phyloP scores from a whole-genome alignment of 75 land plant genomes.

The Selaginella moellendorffii region DNA sequence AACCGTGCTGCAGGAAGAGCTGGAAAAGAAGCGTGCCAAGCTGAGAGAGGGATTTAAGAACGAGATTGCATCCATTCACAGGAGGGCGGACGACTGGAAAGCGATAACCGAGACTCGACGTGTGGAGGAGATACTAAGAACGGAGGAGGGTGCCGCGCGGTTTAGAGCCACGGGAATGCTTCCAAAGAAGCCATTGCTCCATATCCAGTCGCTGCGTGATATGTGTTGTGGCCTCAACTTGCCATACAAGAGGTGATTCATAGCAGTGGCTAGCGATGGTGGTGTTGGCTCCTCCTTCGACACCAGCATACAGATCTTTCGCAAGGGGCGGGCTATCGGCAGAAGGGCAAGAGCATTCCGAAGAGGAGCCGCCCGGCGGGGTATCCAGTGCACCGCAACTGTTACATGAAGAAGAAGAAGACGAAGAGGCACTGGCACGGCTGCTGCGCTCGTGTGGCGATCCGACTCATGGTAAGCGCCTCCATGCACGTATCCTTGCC shows the following conservation, averaged over 20 bases:
- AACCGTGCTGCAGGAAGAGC: constrained; percentile 1
- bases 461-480: background rate
- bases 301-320: too few species aligned
- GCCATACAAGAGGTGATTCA: background rate
- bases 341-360: too few species aligned
- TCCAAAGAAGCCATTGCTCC: constrained; percentile 4
- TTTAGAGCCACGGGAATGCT: background rate
- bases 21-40: background rate
- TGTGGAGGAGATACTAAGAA: constrained; percentile 1
- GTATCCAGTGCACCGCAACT: too few species aligned
- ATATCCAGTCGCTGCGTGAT: background rate
- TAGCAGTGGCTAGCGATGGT: too few species aligned
- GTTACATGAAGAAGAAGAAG: too few species aligned
- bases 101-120: constrained; percentile 2
- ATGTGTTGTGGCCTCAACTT: background rate
- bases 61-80: constrained; percentile 8
- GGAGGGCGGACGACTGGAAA: background rate
- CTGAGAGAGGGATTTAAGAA: constrained; percentile 1
- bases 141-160: background rate
- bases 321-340: too few species aligned
- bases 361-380: too few species aligned
- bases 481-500: background rate
- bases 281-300: too few species aligned
- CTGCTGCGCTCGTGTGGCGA: background rate
- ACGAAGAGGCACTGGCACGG: background rate